phyloP scores from a whole-genome alignment of 1,139 yeast species.

The Hyphopichia fennica region DNA sequence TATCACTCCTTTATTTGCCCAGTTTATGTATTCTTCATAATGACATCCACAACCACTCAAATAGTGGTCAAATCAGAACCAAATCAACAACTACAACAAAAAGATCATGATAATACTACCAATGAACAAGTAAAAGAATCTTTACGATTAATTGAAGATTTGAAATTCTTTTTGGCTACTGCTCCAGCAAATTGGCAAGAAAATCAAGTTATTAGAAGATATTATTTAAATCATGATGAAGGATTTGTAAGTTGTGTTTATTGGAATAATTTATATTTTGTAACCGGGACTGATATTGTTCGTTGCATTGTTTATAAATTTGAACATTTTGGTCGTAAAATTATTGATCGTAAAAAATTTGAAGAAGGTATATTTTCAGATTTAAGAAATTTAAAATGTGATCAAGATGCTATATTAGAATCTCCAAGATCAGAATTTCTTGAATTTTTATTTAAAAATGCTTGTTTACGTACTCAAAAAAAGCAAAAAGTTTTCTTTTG shows the following conservation, averaged over 20 bases:
- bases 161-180: slow-evolving; percentile 81
- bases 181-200: slow-evolving; percentile 96
- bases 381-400: slow-evolving; percentile 81
- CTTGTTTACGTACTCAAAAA: slow-evolving; percentile 90
- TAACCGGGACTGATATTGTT: slow-evolving; percentile 96
- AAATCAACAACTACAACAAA: neutral
- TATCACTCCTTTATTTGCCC: too few relatives aligned
- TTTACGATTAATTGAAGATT: slow-evolving; percentile 66
- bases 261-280: slow-evolving; percentile 88
- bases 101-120: neutral
- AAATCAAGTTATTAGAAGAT: slow-evolving; percentile 82
- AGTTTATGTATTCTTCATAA: neutral
- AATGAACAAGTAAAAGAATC: slow-evolving; percentile 45
- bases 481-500: slow-evolving; percentile 96
- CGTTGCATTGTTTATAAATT: slow-evolving; percentile 87
- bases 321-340: slow-evolving; percentile 84
- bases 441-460: slow-evolving; percentile 80
- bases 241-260: slow-evolving; percentile 88
- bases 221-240: slow-evolving; percentile 83
- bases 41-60: neutral
- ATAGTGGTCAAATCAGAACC: neutral
- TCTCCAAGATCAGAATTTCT: slow-evolving; percentile 85
- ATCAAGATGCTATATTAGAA: slow-evolving; percentile 85
- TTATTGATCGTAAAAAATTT: slow-evolving; percentile 85
- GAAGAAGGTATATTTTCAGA: slow-evolving; percentile 97